A percentile compares a stretch with the other conserved stretches of the same genome.
phyloP scores from a whole-genome alignment of 495 filamentous ascomycete genomes.

The Daldinia caldariorum region DNA sequence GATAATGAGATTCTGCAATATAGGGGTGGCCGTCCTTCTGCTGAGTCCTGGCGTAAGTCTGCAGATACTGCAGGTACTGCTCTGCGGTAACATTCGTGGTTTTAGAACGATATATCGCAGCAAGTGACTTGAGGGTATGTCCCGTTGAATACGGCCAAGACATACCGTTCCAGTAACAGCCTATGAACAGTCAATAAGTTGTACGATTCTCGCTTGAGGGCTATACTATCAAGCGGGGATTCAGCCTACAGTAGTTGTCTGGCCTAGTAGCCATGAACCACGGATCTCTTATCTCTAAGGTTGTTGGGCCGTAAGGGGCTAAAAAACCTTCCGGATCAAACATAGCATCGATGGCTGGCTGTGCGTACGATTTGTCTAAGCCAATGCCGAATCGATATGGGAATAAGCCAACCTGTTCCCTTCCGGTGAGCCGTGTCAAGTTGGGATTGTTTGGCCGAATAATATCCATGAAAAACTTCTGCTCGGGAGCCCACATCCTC shows the following conservation, averaged over 20 bases:
- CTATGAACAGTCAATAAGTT: conserved; percentile 28
- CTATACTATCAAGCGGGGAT: not conserved
- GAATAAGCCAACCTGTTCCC: conserved; percentile 56
- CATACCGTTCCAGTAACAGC: conserved; percentile 59
- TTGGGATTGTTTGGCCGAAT: conserved; percentile 49
- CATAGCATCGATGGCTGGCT: conserved; percentile 48
- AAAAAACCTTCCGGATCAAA: conserved; percentile 53
- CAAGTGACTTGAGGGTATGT: conserved; percentile 50
- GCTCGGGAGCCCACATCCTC: conserved; percentile 53
- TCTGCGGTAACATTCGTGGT: conserved; percentile 48
- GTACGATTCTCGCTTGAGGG: not conserved
- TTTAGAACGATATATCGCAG: conserved; percentile 49
- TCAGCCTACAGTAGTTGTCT: conserved; percentile 49
- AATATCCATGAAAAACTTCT: conserved; percentile 59
- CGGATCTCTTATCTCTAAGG: conserved; percentile 53
- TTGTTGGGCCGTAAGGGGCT: conserved; percentile 56
- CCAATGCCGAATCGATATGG: conserved; percentile 58
- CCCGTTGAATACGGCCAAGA: conserved; percentile 59
- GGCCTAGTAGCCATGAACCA: conserved; percentile 55
- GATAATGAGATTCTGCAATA: conserved; percentile 58
- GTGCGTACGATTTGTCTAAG: conserved; percentile 43
- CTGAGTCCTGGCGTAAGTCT: conserved; percentile 54
- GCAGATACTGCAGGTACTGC: conserved; percentile 51
- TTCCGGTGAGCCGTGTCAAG: conserved; percentile 50
- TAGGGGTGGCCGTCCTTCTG: conserved; percentile 57